Base-by-base conservation (phyloP, 2,329 filamentous ascomycete genomes). In the Nemania sp. region DNA sequence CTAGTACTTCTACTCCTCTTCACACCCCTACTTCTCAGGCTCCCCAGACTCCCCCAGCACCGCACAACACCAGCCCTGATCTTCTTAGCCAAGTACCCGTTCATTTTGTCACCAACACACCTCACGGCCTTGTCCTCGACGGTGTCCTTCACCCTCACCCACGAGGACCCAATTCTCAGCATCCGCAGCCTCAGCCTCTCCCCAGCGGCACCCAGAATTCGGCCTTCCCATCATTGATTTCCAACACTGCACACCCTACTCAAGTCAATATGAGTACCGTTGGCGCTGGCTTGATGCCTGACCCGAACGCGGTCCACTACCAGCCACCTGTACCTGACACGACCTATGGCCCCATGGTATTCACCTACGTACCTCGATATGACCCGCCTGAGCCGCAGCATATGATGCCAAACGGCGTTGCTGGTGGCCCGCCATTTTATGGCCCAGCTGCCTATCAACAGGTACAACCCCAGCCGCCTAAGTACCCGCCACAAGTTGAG, bases 291-390 rank as follows among this genome's bases (percentile, higher is more conserved):
- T 65, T 61, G n/a, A 77, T 73, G 59, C 72, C 74, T 36, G 67
- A 71, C 24, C 64, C 59, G 1, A 44, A 64, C 42, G 78, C 77
- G 49, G 66, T 79, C 44, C 77, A 81, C 66, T 84, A 80, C 62
- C 79, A 84, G 63, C 83, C 82, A 1, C 81, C 79, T 23, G 80
- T 82, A 14, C 80, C 81, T 3, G 80, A 83, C 60, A 83, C 81
- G 14, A 79, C 77, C 37, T 75, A 77, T 64, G 83, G 82, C 3
- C 77, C 80, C 2, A 79, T 80, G 52, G 64, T 75, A 23, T 81
- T 86, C 59, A 75, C 76, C 17, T 85, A 83, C 61, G 70, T 80
- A 47, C 82, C 83, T 57, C 80, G 80, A 37, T 74, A 73, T 61
- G 81, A 83, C 62, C 36, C 49, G 2, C 50, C 22, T 20, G 62